Conservation (phyloP, 2,329 filamentous ascomycete species). For the Cladosporium austrohemisphaericum region DNA sequence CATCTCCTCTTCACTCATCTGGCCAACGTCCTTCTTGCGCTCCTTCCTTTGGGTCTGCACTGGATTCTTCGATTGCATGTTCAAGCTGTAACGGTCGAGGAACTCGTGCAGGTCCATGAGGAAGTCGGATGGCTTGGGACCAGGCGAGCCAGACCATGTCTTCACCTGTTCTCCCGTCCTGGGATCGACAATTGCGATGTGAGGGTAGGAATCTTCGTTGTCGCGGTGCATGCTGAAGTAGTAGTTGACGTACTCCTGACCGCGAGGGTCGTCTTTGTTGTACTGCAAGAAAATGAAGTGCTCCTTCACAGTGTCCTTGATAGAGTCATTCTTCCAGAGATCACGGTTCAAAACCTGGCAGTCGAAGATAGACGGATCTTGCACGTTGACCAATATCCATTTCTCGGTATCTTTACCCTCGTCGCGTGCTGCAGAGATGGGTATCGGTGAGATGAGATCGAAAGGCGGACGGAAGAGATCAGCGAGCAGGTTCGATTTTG, state of each 20-base stretch:
- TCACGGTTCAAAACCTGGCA: conserved; percentile 93
- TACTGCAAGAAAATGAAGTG: conserved; percentile 97
- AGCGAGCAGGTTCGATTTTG: conserved; percentile 74
- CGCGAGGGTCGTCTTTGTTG: conserved; percentile 75
- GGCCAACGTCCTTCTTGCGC: conserved; percentile 65
- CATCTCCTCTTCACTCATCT: conserved; percentile 97
- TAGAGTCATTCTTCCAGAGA: conserved; percentile 83
- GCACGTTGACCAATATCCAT: conserved; percentile 94
- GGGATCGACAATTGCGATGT: conserved; percentile 93
- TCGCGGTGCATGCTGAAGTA: conserved; percentile 75
- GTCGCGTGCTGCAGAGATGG: conserved; percentile 81
- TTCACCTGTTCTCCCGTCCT: conserved; percentile 97
- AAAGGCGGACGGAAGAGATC: conserved; percentile 91
- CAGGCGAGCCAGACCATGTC: conserved; percentile 82
- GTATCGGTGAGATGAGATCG: conserved; percentile 74
- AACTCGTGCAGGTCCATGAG: conserved; percentile 91
- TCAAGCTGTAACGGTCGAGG: conserved; percentile 91
- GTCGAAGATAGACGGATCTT: conserved; percentile 88
- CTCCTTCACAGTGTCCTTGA: conserved; percentile 77
- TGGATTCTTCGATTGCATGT: conserved; percentile 84
- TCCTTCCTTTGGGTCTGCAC: conserved; percentile 75
- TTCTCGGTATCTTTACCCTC: conserved; percentile 84
- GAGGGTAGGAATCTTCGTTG: conserved; percentile 84
- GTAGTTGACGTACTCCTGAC: conserved; percentile 79
- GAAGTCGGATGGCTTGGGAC: conserved; percentile 73